Evolutionary conservation across 345 rosid genomes (phyloP).

Genomic region (Balakata baccata): DNA sequence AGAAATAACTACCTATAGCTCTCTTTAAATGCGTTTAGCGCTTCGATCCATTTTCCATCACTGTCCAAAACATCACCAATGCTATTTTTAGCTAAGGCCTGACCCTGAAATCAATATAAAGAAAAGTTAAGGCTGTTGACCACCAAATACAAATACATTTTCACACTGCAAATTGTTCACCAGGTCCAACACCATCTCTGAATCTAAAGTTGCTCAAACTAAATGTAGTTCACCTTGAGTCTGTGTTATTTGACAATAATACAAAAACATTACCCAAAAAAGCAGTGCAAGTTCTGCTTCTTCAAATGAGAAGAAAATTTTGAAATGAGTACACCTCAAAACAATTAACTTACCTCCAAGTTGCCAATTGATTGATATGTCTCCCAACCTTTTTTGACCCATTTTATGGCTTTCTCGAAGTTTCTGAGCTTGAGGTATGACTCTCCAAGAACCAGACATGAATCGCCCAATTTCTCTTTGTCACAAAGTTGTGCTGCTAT

Average conservation of each 20-base stretch:
- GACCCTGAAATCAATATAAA: constrained; percentile 61
- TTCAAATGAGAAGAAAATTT: not conserved
- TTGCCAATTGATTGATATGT: constrained; percentile 62
- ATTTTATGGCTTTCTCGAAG: constrained; percentile 72
- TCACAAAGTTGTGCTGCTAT: constrained; percentile 66
- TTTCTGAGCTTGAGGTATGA: constrained; percentile 80
- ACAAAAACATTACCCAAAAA: not conserved
- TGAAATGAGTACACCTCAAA: not conserved
- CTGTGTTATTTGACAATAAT: not conserved
- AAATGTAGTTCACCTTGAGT: not conserved
- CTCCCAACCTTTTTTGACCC: constrained; percentile 67
- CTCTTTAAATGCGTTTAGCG: constrained; percentile 69
- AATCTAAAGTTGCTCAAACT: constrained; percentile 12
- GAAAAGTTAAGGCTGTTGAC: constrained; percentile 22
- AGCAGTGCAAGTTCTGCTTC: not conserved
- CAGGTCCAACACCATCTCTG: constrained; percentile 3
- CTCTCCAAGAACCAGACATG: constrained; percentile 74
- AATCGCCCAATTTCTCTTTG: constrained; percentile 77
- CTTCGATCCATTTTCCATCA: constrained; percentile 67
- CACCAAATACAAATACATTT: constrained; percentile 10
- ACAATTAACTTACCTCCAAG: constrained; percentile 62
- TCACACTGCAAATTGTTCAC: too few relatives aligned
- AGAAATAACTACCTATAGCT: constrained; percentile 55
- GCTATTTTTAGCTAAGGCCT: constrained; percentile 74
- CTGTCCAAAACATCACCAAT: constrained; percentile 74